These are phyloP conservation scores for Phlebopus sp. DNA, from an alignment of 1,284 basidiomycete species.

Conservation along the genomic window DNA sequence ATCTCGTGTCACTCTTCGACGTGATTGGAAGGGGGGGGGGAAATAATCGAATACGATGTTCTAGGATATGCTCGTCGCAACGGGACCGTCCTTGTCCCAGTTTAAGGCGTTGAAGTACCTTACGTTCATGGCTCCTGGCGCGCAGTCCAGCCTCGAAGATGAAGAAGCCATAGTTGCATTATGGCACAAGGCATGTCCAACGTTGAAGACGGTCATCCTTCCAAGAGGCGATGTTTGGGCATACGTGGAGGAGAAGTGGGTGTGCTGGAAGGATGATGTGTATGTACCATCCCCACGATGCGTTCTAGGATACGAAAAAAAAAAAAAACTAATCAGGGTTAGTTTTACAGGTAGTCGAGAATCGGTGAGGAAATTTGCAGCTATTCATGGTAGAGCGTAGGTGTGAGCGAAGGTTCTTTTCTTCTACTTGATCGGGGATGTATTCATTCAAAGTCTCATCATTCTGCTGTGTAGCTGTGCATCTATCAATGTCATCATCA, in stretches of 20 bases:
- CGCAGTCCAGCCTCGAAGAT: constrained; percentile 19
- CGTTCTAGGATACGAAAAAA: too few species aligned
- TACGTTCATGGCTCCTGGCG: constrained; percentile 40
- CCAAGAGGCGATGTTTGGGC: constrained; percentile 44
- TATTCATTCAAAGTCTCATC: too few species aligned
- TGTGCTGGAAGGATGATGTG: constrained; percentile 18
- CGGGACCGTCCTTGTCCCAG: constrained; percentile 22
- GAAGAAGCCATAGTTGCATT: constrained; percentile 34
- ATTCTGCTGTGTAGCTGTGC: too few species aligned
- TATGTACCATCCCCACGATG: neutral
- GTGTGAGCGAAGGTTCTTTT: too few species aligned
- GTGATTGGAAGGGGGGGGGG: too few species aligned
- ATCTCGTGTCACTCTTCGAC: neutral
- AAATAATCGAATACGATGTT: too few species aligned
- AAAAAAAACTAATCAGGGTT: too few species aligned
- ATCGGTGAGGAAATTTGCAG: too few species aligned
- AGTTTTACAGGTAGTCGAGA: too few species aligned
- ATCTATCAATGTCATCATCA: too few species aligned
- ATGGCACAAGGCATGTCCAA: constrained; percentile 42
- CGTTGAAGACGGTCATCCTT: constrained; percentile 42
- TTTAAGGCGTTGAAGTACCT: constrained; percentile 39
- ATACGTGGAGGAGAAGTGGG: constrained; percentile 24
- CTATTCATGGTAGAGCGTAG: too few species aligned
- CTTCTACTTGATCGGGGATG: too few species aligned
- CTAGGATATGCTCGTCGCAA: constrained; percentile 32